Evolutionary conservation across 768 basidiomycete species (phyloP).

Genomic region (Epithele typhae): DNA sequence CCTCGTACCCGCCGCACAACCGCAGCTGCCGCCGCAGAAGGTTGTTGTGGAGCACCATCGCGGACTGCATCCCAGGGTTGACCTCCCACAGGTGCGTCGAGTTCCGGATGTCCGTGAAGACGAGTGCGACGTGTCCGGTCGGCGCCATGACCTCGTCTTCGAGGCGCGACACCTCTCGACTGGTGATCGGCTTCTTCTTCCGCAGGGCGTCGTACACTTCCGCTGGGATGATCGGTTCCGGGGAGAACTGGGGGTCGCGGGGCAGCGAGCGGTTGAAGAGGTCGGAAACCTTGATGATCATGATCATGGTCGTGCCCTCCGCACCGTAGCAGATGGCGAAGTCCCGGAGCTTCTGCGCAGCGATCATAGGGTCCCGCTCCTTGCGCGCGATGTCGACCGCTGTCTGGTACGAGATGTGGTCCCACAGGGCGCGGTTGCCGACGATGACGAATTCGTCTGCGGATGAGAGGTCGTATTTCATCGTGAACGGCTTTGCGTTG

Average conservation of each 20-base stretch:
- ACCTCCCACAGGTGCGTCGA: constrained; percentile 97
- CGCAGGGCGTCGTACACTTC: constrained; percentile 28
- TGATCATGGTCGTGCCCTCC: constrained; percentile 93
- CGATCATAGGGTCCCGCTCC: constrained; percentile 78
- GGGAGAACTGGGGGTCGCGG: constrained; percentile 43
- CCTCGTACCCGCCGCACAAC: constrained; percentile 93
- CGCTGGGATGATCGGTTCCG: constrained; percentile 42
- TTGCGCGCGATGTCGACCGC: constrained; percentile 93
- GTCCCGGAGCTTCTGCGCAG: constrained; percentile 94
- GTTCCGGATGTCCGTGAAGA: constrained; percentile 97
- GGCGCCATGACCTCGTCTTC: constrained; percentile 82
- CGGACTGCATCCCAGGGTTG: constrained; percentile 92
- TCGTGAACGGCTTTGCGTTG: constrained; percentile 83
- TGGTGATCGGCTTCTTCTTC: constrained; percentile 41
- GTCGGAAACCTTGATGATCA: constrained; percentile 86
- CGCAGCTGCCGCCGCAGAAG: constrained; percentile 83
- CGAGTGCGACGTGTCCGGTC: constrained; percentile 82
- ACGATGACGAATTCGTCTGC: constrained; percentile 96
- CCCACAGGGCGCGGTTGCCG: constrained; percentile 91
- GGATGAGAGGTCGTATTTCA: constrained; percentile 63
- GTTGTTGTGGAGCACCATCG: constrained; percentile 86
- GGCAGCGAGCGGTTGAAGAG: constrained; percentile 48
- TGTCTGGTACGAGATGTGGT: constrained; percentile 89
- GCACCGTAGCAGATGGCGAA: constrained; percentile 97
- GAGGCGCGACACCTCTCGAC: constrained; percentile 59